Evolutionary conservation across 164 flowering plant genomes (phyloP), one percentile per base, ranked within the genome.

Genomic region (Stephania japonica): DNA sequence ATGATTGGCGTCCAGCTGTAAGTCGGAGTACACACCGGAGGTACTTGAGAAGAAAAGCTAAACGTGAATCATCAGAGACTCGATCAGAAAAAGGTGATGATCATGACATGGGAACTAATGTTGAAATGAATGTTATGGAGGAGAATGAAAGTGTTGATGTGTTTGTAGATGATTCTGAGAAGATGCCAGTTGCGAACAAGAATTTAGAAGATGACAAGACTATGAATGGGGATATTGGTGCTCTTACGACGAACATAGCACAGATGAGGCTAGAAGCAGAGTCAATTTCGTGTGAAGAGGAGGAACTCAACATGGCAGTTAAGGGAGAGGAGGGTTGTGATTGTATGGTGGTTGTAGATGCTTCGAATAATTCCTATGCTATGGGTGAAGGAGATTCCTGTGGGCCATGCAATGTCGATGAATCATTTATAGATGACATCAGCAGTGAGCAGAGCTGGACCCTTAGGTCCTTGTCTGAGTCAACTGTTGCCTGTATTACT

Each of bases 391-490:
- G 64, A 38, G 83, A 82, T 53, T 79, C 53, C 3, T 75, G 42
- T 73, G 88, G 82, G 64, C 21, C 26, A 7, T 73, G 49, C 18
- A 80, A 83, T 75, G 77, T 79, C 70, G 90, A 84, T 72, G 73
- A 80, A 62, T 85, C 90, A 25, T 78, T 71, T 74, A 66, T 70
- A 2, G 96, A 90, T 82, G 97, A 92, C 70, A 72, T 63, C 74
- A 81, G 84, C 70, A 94, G 97, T 75, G 96, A 91, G 79, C 93
- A 91, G 79, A 95, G 98, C 74, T 91, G 97, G 98, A 85, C 78
- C 79, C 70, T 90, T 14, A 87, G 88, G 77, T 88, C 99, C 68
- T 79, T 96, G 74, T 91, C 98, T 26, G 98, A 96, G 23, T 96
- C 99, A 7, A 88, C 83, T 81, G 95, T 96, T 12, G 98, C 98